A percentile compares a stretch with the other conserved stretches of the same genome.
Conservation (phyloP, 805 yeast species). For the Starmerella stigmatis region DNA sequence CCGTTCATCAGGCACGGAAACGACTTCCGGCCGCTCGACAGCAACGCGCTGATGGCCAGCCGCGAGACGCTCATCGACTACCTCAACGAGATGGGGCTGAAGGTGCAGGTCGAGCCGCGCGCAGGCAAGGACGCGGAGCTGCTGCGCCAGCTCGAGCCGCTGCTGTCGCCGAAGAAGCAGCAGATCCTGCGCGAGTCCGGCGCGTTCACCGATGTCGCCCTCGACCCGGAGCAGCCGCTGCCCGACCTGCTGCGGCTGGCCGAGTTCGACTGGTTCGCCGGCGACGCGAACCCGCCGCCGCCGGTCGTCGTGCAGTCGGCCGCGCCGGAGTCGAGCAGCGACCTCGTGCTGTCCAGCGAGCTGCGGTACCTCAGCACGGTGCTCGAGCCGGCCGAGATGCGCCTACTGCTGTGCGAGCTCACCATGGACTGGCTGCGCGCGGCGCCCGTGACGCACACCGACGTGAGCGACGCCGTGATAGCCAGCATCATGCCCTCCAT, state of each 20-base stretch:
- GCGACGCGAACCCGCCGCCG: slow-evolving; percentile 14
- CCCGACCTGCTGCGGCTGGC: neutral
- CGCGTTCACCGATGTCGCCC: slow-evolving; percentile 18
- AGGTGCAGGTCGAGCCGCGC: slow-evolving; percentile 1
- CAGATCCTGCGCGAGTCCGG: slow-evolving; percentile 13
- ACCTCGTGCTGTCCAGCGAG: slow-evolving; percentile 16
- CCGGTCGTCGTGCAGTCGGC: slow-evolving; percentile 17
- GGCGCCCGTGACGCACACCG: slow-evolving; percentile 22
- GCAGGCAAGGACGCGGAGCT: slow-evolving; percentile 4
- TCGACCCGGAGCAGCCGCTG: slow-evolving; percentile 7
- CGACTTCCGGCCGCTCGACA: slow-evolving; percentile 5
- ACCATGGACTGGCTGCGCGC: slow-evolving; percentile 14
- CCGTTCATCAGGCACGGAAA: neutral
- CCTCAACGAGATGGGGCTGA: slow-evolving; percentile 1
- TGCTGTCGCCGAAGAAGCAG: slow-evolving; percentile 10
- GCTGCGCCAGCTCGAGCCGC: slow-evolving; percentile 5
- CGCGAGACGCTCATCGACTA: slow-evolving; percentile 3
- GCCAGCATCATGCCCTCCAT: slow-evolving; percentile 22
- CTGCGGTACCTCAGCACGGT: slow-evolving; percentile 21
- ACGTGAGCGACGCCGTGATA: slow-evolving; percentile 24
- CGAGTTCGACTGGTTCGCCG: slow-evolving; percentile 4
- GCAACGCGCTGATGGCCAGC: neutral
- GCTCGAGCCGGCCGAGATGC: slow-evolving; percentile 22
- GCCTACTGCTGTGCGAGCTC: slow-evolving; percentile 18
- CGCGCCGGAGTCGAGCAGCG: slow-evolving; percentile 6